Conservation (phyloP, 371 early-diverging fungal genomes). For the Furculomyces boomerangus region DNA sequence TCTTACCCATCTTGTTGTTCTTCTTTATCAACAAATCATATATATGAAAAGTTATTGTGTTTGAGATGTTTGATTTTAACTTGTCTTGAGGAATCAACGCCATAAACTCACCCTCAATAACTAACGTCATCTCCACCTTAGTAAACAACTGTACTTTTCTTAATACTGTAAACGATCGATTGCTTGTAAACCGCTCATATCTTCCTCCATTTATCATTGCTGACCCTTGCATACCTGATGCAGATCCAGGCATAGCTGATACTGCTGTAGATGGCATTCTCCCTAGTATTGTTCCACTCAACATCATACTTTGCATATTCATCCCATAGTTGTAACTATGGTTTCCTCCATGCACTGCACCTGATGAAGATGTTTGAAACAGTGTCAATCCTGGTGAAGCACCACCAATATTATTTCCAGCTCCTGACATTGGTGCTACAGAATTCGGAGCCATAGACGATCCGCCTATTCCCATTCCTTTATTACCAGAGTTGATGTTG, state of each 20-base stretch:
- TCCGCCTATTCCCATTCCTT: no score
- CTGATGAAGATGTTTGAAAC: no score
- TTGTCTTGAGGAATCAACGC: slow-evolving; percentile 76
- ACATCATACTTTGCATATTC: no score
- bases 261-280: background rate
- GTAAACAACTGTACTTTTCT: slow-evolving; percentile 60
- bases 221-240: background rate
- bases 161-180: slow-evolving; percentile 43
- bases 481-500: no score
- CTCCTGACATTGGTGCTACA: no score
- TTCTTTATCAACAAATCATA: slow-evolving; percentile 59
- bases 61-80: slow-evolving; percentile 44
- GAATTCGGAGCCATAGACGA: no score
- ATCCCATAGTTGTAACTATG: no score
- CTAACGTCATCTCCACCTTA: slow-evolving; percentile 68
- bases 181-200: background rate
- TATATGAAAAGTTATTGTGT: slow-evolving; percentile 67
- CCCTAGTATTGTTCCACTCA: no score
- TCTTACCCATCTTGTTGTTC: slow-evolving; percentile 46
- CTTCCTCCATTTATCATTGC: background rate
- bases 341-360: no score
- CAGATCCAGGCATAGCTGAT: background rate
- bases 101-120: slow-evolving; percentile 86
- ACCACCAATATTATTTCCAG: no score
- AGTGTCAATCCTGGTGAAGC: no score